Conservation (phyloP, 805 yeast species). For the Huiozyma sinensis region DNA sequence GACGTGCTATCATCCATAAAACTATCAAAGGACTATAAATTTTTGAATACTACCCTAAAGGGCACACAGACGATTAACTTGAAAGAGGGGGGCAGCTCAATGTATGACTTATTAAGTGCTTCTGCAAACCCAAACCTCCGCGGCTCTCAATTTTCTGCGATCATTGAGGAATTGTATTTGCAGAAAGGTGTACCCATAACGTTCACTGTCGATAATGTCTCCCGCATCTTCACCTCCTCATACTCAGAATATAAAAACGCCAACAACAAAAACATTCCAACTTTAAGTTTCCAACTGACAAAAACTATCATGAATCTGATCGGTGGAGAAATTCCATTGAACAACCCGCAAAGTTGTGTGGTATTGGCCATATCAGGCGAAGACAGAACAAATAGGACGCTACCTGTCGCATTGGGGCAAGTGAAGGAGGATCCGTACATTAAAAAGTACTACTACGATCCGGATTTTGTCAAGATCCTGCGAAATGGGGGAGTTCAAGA, state of each 20-base stretch:
- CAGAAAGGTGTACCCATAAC: conserved; percentile 48
- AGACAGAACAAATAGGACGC: conserved; percentile 42
- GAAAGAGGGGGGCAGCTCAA: conserved; percentile 21
- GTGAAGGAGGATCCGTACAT: conserved; percentile 47
- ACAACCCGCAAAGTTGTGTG: conserved; percentile 46
- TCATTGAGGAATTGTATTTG: conserved; percentile 43
- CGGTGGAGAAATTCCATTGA: conserved; percentile 42
- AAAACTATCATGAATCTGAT: conserved; percentile 42
- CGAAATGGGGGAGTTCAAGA: conserved; percentile 28
- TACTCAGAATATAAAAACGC: conserved; percentile 50
- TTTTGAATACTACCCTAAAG: conserved; percentile 25
- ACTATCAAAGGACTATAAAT: conserved; percentile 27
- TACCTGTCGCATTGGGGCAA: conserved; percentile 48
- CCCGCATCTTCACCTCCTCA: conserved; percentile 46
- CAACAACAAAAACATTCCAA: conserved; percentile 44
- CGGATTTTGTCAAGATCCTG: conserved; percentile 41
- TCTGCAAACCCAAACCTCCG: conserved; percentile 31
- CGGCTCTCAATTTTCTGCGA: conserved; percentile 39
- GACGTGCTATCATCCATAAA: conserved; percentile 28
- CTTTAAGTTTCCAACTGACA: conserved; percentile 55
- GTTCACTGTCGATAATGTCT: conserved; percentile 65
- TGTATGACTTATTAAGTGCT: conserved; percentile 35
- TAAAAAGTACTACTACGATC: conserved; percentile 39
- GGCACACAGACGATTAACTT: conserved; percentile 20
- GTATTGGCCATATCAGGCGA: conserved; percentile 52